Base-by-base conservation (phyloP, 2,329 filamentous ascomycete genomes). In the Microsporum canis region DNA sequence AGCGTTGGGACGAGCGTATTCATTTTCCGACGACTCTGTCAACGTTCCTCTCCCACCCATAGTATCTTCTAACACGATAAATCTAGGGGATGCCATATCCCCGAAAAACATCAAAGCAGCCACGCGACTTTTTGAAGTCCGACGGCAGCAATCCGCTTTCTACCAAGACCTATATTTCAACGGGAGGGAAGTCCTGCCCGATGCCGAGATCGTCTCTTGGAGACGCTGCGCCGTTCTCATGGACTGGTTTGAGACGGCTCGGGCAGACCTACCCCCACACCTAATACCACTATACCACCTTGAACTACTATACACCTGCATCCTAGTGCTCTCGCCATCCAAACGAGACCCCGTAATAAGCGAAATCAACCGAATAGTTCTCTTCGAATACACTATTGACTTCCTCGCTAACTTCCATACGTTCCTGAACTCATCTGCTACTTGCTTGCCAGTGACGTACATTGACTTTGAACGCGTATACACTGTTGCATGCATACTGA, bases 121-220 rank as follows among this genome's bases (percentile, higher is more conserved):
- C 0, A 78, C 90, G 8, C 81, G 91, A 17, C 77, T 96, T 1
- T 92, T 96, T 70, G 85, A 87, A 67, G 83, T 97, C 6, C 87
- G 92, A n/a, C 83, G 87, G 62, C 83, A 89, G 5, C 88, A 97
- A 71, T 97, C 94, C 0, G 82, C 82, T 57, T 96, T 90, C 84
- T 97, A 97, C 68, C 91, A 95, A 69, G 84, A 87, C 27, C 82
- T 96, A 2, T 94, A 94, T 70, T 89, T 94, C 68, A 88, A 86
- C 17, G 87, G 88, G 7, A 82, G 85, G 8, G 0, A 79, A 82
- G 1, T 82, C 84, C n/a, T 80, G 89, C 62, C 78, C 83, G 17
- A 84, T 91, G 59, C 81, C 88, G 0, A 86, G 49, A 65, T 67
- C 6, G 70, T 71, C 45, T 71, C 70, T n/a, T 77, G 74, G 71